A percentile compares a stretch with the other conserved stretches of the same genome.
phyloP scores from a whole-genome alignment of 371 early-diverging fungal genomes.

The Lichtheimia ornata region DNA sequence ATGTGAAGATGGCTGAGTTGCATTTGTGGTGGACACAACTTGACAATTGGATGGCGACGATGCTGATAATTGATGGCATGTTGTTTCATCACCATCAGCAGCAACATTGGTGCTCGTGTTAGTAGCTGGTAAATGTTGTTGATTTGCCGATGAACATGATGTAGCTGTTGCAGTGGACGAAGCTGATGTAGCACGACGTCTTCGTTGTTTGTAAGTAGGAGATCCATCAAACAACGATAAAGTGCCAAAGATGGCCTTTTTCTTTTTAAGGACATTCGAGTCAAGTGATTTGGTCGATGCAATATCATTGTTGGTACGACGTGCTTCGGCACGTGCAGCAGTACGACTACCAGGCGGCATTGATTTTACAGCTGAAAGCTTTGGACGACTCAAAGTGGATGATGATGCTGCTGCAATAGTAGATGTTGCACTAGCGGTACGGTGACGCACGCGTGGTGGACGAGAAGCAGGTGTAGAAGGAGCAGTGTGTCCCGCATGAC shows the following conservation, averaged over 20 bases:
- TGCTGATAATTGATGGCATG: slow-evolving; percentile 14
- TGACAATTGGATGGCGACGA: slow-evolving; percentile 17
- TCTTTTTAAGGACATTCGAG: slow-evolving; percentile 40
- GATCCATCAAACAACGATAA: slow-evolving; percentile 71
- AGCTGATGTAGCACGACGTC: slow-evolving; percentile 63
- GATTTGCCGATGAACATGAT: slow-evolving; percentile 31
- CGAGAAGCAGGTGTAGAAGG: slow-evolving; percentile 1
- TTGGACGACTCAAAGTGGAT: not conserved
- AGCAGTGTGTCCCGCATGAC: slow-evolving; percentile 10
- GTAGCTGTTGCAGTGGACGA: slow-evolving; percentile 23
- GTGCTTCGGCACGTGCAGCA: slow-evolving; percentile 1
- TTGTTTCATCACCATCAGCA: no score
- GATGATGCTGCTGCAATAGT: not conserved
- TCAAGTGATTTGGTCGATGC: slow-evolving; percentile 25
- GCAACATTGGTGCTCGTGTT: no score
- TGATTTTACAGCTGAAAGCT: not conserved
- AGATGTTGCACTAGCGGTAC: not conserved
- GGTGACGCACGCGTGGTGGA: not conserved
- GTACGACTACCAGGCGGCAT: not conserved
- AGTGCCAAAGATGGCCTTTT: slow-evolving; percentile 54
- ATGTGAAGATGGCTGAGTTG: slow-evolving; percentile 1
- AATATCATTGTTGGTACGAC: slow-evolving; percentile 1
- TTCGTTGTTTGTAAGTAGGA: slow-evolving; percentile 72
- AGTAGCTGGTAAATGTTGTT: not conserved
- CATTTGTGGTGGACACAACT: not conserved